A percentile compares a stretch with the other conserved stretches of the same genome.
Evolutionary conservation across 2,329 filamentous ascomycete species (phyloP).

Genomic region (Nemania sp.): DNA sequence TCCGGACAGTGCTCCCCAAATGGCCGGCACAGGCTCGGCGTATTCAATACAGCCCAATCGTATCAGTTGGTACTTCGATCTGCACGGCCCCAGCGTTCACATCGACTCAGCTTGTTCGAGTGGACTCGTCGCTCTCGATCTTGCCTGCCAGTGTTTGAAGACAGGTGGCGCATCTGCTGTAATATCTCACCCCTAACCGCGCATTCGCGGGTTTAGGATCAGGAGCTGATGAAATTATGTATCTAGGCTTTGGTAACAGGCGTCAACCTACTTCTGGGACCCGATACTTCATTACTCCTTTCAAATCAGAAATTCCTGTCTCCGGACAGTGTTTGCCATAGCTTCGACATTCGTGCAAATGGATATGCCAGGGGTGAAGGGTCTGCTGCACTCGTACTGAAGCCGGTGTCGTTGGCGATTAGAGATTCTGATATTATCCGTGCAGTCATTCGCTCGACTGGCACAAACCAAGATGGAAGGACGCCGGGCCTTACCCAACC

Average conservation of each 20-base stretch:
- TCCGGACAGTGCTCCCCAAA: background rate
- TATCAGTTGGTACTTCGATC: background rate
- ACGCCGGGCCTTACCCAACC: background rate
- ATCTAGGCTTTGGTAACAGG: background rate
- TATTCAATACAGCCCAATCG: background rate
- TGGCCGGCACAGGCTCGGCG: background rate
- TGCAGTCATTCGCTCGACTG: background rate
- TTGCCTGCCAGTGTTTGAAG: background rate
- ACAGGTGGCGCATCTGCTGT: no score
- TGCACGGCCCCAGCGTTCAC: background rate
- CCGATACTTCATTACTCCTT: background rate
- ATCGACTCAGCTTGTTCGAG: conserved; percentile 11
- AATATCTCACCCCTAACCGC: no score
- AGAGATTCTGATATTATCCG: background rate
- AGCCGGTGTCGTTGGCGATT: background rate
- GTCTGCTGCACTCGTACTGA: background rate
- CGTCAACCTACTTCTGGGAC: background rate
- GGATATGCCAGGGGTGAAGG: background rate
- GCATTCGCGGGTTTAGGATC: no score
- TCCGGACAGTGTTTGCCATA: background rate
- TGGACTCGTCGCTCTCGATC: conserved; percentile 2
- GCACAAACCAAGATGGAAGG: background rate
- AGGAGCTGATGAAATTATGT: no score
- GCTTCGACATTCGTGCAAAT: background rate
- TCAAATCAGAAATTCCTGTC: background rate